phyloP scores from a whole-genome alignment of 2,329 filamentous ascomycete genomes.

The Cadophora luteo-olivacea region DNA sequence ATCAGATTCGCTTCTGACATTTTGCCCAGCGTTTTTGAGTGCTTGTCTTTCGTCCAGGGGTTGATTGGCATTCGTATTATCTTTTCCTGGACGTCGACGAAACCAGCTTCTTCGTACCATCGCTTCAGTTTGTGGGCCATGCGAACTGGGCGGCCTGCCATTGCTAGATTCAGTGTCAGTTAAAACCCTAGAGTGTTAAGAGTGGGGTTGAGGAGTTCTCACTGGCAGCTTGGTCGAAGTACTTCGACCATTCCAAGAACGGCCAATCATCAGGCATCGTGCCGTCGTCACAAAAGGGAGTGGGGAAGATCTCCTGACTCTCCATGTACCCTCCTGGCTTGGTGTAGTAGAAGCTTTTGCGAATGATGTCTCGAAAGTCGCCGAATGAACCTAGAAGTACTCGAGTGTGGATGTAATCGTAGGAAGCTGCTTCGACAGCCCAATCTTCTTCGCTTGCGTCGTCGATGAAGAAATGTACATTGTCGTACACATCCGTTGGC shows the following conservation, averaged over 20 bases:
- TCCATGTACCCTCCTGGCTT: conserved; percentile 57
- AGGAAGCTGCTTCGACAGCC: conserved; percentile 54
- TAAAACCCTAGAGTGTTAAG: neutral
- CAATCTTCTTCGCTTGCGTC: conserved; percentile 47
- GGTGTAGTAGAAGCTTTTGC: conserved; percentile 41
- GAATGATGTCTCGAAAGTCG: conserved; percentile 36
- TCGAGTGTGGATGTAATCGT: conserved; percentile 66
- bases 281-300: conserved; percentile 51
- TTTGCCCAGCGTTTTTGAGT: conserved; percentile 37
- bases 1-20: conserved; percentile 41
- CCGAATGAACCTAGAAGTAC: conserved; percentile 37
- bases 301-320: conserved; percentile 52
- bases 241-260: conserved; percentile 37
- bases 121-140: conserved; percentile 38
- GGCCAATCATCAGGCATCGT: conserved; percentile 42
- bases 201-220: neutral
- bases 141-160: conserved; percentile 34
- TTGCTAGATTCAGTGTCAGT: conserved; percentile 4
- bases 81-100: conserved; percentile 59
- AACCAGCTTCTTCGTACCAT: conserved; percentile 54
- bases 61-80: conserved; percentile 62
- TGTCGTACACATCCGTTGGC: conserved; percentile 69
- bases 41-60: conserved; percentile 54
- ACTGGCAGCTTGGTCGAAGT: conserved; percentile 34
- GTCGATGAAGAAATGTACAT: conserved; percentile 73